Base-by-base conservation (phyloP, 2,329 filamentous ascomycete species). In the Ophiosphaerella narmari region DNA sequence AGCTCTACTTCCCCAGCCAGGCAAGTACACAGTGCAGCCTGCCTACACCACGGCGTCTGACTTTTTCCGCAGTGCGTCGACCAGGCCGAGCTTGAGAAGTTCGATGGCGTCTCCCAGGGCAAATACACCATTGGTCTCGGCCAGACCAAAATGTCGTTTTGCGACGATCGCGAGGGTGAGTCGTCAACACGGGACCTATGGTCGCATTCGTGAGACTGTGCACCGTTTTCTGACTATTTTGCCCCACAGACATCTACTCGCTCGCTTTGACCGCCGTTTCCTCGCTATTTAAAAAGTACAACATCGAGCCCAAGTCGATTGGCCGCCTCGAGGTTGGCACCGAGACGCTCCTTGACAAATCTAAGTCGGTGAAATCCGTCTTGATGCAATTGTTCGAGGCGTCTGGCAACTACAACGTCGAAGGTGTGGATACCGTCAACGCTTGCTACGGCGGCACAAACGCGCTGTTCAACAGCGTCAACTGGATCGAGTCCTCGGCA, bases 121-220 rank as follows among this genome's bases (percentile, higher is more conserved):
- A 81, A 81, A 63, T 81, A 81, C 73, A 80, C 78, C 44, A 80
- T 81, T 72, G 78, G 78, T 52, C 77, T 81, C 53, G 78, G 78
- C 63, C 78, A 80, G 74, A 80, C 78, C 58, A 79, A 77, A 68
- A 81, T 81, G 78, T 78, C 77, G 73, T 81, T 80, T 72, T 80
- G 78, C 68, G 78, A 80, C 68, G 78, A 81, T 67, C 74, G 78
- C 53, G 78, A 81, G 73, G 77, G 77, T 78, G 58, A 60, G 62
- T 61, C n/a, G 24, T 52, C 32, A 16, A n/a, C 32, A 33, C 42
- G 13, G 23, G 21, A 34, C 5, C 14, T 16, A 39, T 9, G 11
- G 24, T 35, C 26, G 43, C 21, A 37, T 24, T n/a, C n/a, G 33
- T 21, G 16, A 31, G 37, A 31, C 9, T 5, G 11, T 5, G 11